Base-by-base conservation (phyloP, 805 yeast genomes). In the Clavispora phyllophila region DNA sequence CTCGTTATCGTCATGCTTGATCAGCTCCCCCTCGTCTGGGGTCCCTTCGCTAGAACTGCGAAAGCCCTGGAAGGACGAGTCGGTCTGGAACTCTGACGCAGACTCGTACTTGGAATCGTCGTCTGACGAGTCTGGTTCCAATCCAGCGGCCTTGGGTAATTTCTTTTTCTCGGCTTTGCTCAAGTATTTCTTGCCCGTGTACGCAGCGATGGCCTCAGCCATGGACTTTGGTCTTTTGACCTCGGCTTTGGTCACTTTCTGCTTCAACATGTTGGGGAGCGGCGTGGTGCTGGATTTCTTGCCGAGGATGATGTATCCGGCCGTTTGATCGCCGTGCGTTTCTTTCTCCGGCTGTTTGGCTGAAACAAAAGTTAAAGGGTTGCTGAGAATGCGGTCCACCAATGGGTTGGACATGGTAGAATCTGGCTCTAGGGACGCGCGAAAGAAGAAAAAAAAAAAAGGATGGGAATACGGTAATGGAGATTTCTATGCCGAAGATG, bases 331-430 rank as follows among this genome's bases (percentile, higher is more conserved):
- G 25, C 44, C 38, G 36, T 48, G 54, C 29, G 40, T 45, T 43
- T 51, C 55, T 33, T 41, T 39, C 13, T 50, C 53, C 9, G 50
- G 49, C 41, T 64, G 65, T 48, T 72, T 76, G 13, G 87, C 89
- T 4, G 79, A 69, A 41, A 75, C 79, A 61, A 87, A 87, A 23
- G 69, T 70, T 40, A 83, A 58, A 9, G 88, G 89, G 43, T 77
- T 76, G 23, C 81, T 63, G 32, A 82, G 66, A 42, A 82, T 70
- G 53, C 84, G 69, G 53, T 81, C 86, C 45, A 81, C 76, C 36
- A 80, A 58, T n/a, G 87, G 86, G 39, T 76, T 70, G 27, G 55
- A 46, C 50, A 50, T 50, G 43, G 23, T 24, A 20, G 23, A 22
- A 20, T 33, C 36, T 19, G 25, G 15, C 17, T 28, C 27, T 28